phyloP scores from a whole-genome alignment of 2,329 filamentous ascomycete species.

The Fusarium lyarnte region DNA sequence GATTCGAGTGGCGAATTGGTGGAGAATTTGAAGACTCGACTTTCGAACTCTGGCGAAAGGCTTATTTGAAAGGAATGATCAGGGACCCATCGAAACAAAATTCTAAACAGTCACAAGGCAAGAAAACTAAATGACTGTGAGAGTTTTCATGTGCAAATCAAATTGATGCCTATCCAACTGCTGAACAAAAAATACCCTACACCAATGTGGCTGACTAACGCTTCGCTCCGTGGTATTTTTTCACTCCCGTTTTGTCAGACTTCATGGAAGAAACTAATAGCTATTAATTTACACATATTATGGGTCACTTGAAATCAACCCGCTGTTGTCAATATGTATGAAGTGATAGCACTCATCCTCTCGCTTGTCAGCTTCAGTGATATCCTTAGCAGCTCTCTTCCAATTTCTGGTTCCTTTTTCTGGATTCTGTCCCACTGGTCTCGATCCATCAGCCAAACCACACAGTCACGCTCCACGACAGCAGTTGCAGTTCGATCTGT shows the following conservation, averaged over 20 bases:
- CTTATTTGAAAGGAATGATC: background rate
- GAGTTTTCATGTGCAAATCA: background rate
- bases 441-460: conserved; percentile 82
- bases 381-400: conserved; percentile 83
- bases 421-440: conserved; percentile 79
- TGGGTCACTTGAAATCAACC: conserved; percentile 44
- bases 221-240: background rate
- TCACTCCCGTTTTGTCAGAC: background rate
- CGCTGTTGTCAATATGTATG: conserved; percentile 62
- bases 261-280: background rate
- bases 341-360: conserved; percentile 79
- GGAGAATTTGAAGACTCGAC: background rate
- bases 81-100: background rate
- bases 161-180: background rate
- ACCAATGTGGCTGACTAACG: conserved; percentile 25
- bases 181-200: background rate
- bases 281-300: background rate
- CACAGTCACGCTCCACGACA: conserved; percentile 80
- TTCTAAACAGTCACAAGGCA: background rate
- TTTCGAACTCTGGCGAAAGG: background rate
- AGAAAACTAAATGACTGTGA: background rate
- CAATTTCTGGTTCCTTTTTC: conserved; percentile 77
- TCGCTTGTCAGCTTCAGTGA: conserved; percentile 95
- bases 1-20: conserved; percentile 25
- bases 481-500: conserved; percentile 89